Evolutionary conservation across 805 yeast species (phyloP), one percentile per base, ranked within the genome.

Genomic region (Maudiozyma turicensis): DNA sequence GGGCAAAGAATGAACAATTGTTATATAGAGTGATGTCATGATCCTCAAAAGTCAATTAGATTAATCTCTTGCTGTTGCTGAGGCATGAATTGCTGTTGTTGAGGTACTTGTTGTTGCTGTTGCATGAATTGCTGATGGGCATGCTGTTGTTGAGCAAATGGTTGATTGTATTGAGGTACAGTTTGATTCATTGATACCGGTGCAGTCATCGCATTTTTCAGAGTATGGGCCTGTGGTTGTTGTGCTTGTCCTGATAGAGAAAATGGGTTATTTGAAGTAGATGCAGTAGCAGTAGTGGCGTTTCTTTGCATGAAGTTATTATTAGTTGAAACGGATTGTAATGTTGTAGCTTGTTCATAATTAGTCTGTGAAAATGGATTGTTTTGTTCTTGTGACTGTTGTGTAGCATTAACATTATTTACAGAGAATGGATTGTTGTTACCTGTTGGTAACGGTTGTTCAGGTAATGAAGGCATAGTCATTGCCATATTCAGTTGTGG

Each of bases 371-470:
- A 44, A 55, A 44, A 58, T 57, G 45, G 49, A 47, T 47, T 49
- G 30, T 44, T 39, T 38, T 28, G 48, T 26, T 37, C 48, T 29
- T 38, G 51, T 13, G 14, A 9, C 32, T 50, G 43, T 46, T 47
- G 43, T 13, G 45, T 15, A 10, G 10, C 28, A 15, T 10, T n/a
- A 33, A 50, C 28, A 45, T 64, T 64, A 2, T 57, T 63, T 41
- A 64, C 43, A 2, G 71, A 56, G 53, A 72, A 71, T 40, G 75
- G 75, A 52, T 72, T 68, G n/a, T 59, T 60, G 7, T 68, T 58
- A 4, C 67, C 68, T 3, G 68, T 29, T 30, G 14, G 42, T 28
- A 13, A 26, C 14, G 13, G 35, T 43, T 29, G 35, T 43, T 31
- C 35, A 5, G 40, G 34, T 29, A 8, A 14, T 37, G 47, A 39